phyloP scores from a whole-genome alignment of 371 early-diverging fungal species.

The Circinella umbellata region DNA sequence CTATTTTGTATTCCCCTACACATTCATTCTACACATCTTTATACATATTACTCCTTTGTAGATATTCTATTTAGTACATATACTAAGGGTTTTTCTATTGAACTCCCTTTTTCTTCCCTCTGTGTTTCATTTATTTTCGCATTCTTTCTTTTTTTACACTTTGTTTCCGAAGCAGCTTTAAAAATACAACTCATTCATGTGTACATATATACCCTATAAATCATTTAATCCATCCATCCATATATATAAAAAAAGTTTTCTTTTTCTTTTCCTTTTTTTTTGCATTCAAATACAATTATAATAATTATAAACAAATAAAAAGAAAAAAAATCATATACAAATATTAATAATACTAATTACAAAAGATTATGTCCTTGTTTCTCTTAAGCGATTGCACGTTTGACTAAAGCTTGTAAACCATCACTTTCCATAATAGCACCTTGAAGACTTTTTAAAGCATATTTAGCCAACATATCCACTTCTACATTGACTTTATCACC shows the following conservation, averaged over 20 bases:
- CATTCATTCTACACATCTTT: neutral
- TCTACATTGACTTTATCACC: conserved; percentile 92
- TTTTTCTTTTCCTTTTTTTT: no score
- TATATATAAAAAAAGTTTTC: neutral
- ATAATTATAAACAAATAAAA: no score
- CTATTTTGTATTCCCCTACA: no score
- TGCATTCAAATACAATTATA: neutral
- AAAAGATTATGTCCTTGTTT: neutral
- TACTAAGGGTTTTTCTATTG: neutral
- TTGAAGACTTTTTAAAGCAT: conserved; percentile 81
- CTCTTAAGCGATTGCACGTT: conserved; percentile 25
- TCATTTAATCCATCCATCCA: neutral
- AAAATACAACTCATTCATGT: neutral
- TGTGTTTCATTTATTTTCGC: neutral
- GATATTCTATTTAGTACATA: conserved; percentile 1
- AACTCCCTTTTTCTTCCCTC: neutral
- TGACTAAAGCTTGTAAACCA: conserved; percentile 44
- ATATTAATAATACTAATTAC: neutral
- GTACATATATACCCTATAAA: neutral
- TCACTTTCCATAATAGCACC: conserved; percentile 53
- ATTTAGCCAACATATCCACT: conserved; percentile 97
- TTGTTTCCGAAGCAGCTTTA: neutral
- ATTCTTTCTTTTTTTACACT: conserved; percentile 7
- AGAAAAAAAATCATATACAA: neutral
- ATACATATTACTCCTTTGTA: conserved; percentile 14